Conservation (phyloP, 768 basidiomycete species). For the Xanthoconium purpureum region DNA sequence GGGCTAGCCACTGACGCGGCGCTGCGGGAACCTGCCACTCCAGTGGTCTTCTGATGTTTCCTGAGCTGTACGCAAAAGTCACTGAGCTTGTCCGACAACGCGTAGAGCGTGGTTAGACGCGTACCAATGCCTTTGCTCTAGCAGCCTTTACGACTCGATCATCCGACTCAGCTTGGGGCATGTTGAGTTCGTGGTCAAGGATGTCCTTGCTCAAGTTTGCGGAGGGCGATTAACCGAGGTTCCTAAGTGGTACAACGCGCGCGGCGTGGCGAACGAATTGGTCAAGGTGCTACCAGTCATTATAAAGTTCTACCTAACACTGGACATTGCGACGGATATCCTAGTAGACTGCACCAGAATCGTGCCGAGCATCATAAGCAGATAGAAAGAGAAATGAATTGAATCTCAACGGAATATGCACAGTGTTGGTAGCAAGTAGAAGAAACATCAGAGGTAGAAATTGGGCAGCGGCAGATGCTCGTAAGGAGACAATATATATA, state of each 20-base stretch:
- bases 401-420: constrained; percentile 45
- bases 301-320: constrained; percentile 3
- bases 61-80: constrained; percentile 53
- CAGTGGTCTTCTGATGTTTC: constrained; percentile 63
- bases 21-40: constrained; percentile 34
- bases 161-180: constrained; percentile 48
- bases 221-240: constrained; percentile 1
- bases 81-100: not conserved
- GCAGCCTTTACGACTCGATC: constrained; percentile 82
- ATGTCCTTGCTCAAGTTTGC: constrained; percentile 3
- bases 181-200: constrained; percentile 8
- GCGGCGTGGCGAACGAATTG: not conserved
- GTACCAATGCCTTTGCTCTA: constrained; percentile 78
- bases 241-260: not conserved
- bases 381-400: constrained; percentile 32
- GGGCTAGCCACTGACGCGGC: constrained; percentile 37
- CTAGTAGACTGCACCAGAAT: not conserved
- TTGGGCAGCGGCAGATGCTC: constrained; percentile 30
- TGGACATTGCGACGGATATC: not conserved
- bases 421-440: constrained; percentile 36
- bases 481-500: constrained; percentile 37
- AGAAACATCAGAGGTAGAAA: constrained; percentile 35
- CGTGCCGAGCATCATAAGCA: not conserved
- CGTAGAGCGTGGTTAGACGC: constrained; percentile 15
- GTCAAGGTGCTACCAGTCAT: not conserved